These are phyloP conservation scores for Exobasidium rhododendri DNA, from an alignment of 1,284 basidiomycete species.

Conservation along the genomic window DNA sequence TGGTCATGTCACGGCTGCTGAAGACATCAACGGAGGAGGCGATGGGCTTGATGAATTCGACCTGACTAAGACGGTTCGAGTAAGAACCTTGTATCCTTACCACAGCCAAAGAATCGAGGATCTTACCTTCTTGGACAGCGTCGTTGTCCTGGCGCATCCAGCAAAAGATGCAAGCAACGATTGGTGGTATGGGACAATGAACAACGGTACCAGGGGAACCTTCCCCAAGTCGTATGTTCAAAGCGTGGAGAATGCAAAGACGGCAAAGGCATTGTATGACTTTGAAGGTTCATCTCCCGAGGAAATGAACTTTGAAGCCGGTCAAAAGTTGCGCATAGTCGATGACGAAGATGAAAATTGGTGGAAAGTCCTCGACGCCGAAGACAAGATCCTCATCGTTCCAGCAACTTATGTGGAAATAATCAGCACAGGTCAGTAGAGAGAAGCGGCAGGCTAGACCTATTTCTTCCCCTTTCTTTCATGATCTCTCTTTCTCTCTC, in stretches of 20 bases:
- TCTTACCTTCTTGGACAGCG: constrained; percentile 77
- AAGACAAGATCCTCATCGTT: constrained; percentile 41
- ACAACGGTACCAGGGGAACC: constrained; percentile 71
- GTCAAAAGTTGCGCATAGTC: constrained; percentile 44
- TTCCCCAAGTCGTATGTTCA: constrained; percentile 78
- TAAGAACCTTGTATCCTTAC: constrained; percentile 66
- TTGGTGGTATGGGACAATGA: constrained; percentile 88
- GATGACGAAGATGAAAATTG: constrained; percentile 50
- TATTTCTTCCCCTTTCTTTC: constrained; percentile 21
- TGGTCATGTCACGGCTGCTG: constrained; percentile 5
- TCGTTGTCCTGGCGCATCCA: constrained; percentile 75
- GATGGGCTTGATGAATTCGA: constrained; percentile 71
- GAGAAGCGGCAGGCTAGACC: too few species aligned
- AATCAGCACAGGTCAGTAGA: constrained; percentile 19
- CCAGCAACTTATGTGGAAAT: constrained; percentile 51
- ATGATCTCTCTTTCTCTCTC: not conserved
- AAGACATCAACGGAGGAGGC: constrained; percentile 7
- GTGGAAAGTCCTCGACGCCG: constrained; percentile 46
- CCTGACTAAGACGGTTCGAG: constrained; percentile 62
- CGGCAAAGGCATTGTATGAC: constrained; percentile 50
- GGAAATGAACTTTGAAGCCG: constrained; percentile 43
- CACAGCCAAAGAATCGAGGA: constrained; percentile 81
- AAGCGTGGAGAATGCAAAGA: constrained; percentile 26
- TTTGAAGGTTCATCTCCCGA: constrained; percentile 46
- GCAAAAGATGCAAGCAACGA: constrained; percentile 67